phyloP scores from a whole-genome alignment of 2,329 filamentous ascomycete species.

The Parastagonospora avenae region DNA sequence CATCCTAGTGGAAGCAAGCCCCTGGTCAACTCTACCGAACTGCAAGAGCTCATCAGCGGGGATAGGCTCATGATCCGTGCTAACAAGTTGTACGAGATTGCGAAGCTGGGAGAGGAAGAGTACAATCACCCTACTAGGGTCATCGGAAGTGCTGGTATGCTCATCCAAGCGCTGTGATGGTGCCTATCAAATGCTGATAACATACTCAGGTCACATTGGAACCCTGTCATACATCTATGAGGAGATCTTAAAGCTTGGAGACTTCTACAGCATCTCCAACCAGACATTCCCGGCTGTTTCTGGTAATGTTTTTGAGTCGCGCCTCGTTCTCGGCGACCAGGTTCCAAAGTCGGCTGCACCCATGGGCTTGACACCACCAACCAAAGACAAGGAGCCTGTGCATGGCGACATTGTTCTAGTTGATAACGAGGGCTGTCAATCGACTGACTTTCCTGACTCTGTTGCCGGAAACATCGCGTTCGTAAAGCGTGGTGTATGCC shows the following conservation, averaged over 20 bases:
- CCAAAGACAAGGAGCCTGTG: slow-evolving; percentile 45
- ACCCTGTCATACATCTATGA: slow-evolving; percentile 48
- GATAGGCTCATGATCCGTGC: slow-evolving; percentile 39
- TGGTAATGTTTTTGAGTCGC: slow-evolving; percentile 44
- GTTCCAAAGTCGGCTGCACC: slow-evolving; percentile 43
- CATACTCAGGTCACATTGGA: slow-evolving; percentile 36
- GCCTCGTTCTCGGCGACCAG: slow-evolving; percentile 40
- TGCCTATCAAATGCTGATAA: slow-evolving; percentile 2
- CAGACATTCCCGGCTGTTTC: slow-evolving; percentile 45
- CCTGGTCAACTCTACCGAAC: slow-evolving; percentile 40
- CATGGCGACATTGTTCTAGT: slow-evolving; percentile 42
- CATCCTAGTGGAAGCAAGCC: slow-evolving; percentile 33
- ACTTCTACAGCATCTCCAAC: slow-evolving; percentile 48
- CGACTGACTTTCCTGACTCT: slow-evolving; percentile 64
- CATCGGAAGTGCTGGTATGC: slow-evolving; percentile 43
- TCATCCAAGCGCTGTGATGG: slow-evolving; percentile 14
- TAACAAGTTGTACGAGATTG: slow-evolving; percentile 48
- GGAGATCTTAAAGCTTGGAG: slow-evolving; percentile 42
- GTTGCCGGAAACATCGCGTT: slow-evolving; percentile 72
- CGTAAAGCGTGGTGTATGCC: slow-evolving; percentile 71
- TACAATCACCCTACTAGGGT: slow-evolving; percentile 52
- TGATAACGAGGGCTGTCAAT: slow-evolving; percentile 40
- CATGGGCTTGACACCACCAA: slow-evolving; percentile 45
- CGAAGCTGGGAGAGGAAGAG: slow-evolving; percentile 49
- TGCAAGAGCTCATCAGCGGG: slow-evolving; percentile 44